Base-by-base conservation (phyloP, 2,329 filamentous ascomycete species). In the Hypoxylon sp. region DNA sequence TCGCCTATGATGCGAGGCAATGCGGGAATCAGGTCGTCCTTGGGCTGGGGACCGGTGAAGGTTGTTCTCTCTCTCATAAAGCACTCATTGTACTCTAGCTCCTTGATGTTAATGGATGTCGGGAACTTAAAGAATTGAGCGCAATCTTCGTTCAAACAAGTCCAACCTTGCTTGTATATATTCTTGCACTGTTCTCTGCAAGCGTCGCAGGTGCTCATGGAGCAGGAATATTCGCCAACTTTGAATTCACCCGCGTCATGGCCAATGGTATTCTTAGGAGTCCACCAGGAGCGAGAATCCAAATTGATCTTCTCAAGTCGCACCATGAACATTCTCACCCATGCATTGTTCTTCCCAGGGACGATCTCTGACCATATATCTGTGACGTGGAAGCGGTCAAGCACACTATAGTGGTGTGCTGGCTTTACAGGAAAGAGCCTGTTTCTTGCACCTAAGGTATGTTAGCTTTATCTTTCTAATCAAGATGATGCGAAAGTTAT, bases 351-450 rank as follows among this genome's bases (percentile, higher is more conserved):
- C 5, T 76, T 81, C 1, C 71, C 72, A 1, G 75, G 76, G 0
- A 80, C 80, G 65, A 82, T 84, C 72, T 94, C 91, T 10, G 79
- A 82, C 91, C 91, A 94, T 0, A 93, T 81, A 52, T 90, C 81
- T 0, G 90, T 91, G 11, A 92, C 81, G 52, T 89, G 87, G 75
- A 92, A 94, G 76, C 84, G 89, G n/a, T 83, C 90, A 45, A 94
- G 81, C 0, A 93, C 87, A 60, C 86, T 89, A 72, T 89, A 93
- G 0, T 84, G 80, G 63, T 90, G 82, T 0, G 86, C 85, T 6
- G 90, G 80, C 25, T 82, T 79, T 1, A 82, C 83, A 0, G 82
- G 81, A 81, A 21, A 82, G 75, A 2, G 76, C 75, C 67, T 89
- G 87, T 58, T 84, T 76, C n/a, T 23, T 14, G 84, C 76, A 1